Percentiles rank a stretch among this genome's conserved stretches.
Evolutionary conservation across 2,329 filamentous ascomycete genomes (phyloP).

Genomic region (Pseudonectria foliicola): DNA sequence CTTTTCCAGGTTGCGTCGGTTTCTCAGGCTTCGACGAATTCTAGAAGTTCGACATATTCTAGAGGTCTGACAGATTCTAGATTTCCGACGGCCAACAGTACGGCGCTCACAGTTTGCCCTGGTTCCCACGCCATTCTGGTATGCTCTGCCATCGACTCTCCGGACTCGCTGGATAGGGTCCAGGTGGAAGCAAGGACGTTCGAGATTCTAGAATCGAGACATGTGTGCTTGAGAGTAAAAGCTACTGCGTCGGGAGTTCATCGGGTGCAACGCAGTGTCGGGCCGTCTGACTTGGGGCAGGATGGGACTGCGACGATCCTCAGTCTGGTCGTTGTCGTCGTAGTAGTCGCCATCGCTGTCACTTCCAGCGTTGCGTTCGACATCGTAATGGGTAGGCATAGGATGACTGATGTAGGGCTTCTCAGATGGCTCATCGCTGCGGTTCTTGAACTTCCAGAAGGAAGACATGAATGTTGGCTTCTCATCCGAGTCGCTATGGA

Average conservation of each 20-base stretch:
- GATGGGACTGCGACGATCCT: conserved; percentile 45
- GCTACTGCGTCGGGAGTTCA: conserved; percentile 35
- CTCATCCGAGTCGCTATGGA: no score
- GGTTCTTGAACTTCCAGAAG: conserved; percentile 29
- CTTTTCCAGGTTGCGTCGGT: no score
- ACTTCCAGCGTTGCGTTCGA: conserved; percentile 27
- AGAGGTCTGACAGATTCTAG: no score
- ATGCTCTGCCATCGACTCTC: no score
- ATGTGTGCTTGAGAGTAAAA: conserved; percentile 46
- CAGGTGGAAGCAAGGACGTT: no score
- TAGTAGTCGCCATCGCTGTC: conserved; percentile 5
- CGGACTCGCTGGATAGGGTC: no score
- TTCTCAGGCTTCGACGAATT: no score
- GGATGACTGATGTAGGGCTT: conserved; percentile 29
- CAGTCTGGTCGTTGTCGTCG: conserved; percentile 12
- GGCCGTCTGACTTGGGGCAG: conserved; percentile 48
- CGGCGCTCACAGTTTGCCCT: no score
- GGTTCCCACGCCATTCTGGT: no score
- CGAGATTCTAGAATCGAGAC: conserved; percentile 42
- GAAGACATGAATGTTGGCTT: conserved; percentile 24
- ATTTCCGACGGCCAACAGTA: no score
- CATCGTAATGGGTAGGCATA: conserved; percentile 25
- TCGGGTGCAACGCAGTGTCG: conserved; percentile 51
- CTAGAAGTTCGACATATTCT: no score
- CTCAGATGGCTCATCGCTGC: conserved; percentile 21